Evolutionary conservation across 164 flowering plant species (phyloP), one percentile per base, ranked within the genome.

Genomic region (Malania oleifera): DNA sequence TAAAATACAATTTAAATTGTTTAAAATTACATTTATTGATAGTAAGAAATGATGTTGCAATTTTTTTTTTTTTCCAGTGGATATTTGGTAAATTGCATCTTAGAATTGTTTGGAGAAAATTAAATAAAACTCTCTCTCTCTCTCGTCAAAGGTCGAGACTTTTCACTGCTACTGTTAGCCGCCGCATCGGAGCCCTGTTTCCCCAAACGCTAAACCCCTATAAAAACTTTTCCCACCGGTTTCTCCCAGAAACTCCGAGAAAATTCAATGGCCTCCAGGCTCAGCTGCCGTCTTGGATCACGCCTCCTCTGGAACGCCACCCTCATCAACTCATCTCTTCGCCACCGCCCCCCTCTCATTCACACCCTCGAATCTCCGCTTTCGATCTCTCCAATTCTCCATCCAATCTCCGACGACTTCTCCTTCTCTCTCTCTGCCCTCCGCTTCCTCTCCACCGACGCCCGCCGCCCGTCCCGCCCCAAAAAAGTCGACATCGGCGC

Each of bases 401-500:
- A 50, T 6, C 31, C 43, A 3, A 9, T 52, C 20, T 39, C 61
- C 65, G 10, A 8, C 27, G 50, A 57, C 18, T 60, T 38, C 26
- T 49, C 58, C 20, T 18, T 57, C 54, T 37, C 56, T 3, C 38
- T 28, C 48, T 28, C 72, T 35, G 44, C 62, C 11, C 7, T 64
- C 61, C 82, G 87, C 2, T 70, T 68, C 68, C 63, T 86, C 47
- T 84, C 93, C 34, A 77, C 86, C 44, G 69, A 73, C 46, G 57
- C 35, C 1, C 71, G 81, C 41, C 70, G 54, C 31, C 79, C 85
- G 10, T 25, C 47, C 31, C 80, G 80, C 0, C 44, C 83, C 18
- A 65, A 64, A 27, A 44, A 49, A 26, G 76, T 82, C 13, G 91
- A 86, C 72, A 86, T 91, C 71, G 95, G 83, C 1, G 86, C 87